Evolutionary conservation across 208 protist genomes (phyloP), one percentile per base, ranked within the genome.

Genomic region (Trichomonas vaginalis): DNA sequence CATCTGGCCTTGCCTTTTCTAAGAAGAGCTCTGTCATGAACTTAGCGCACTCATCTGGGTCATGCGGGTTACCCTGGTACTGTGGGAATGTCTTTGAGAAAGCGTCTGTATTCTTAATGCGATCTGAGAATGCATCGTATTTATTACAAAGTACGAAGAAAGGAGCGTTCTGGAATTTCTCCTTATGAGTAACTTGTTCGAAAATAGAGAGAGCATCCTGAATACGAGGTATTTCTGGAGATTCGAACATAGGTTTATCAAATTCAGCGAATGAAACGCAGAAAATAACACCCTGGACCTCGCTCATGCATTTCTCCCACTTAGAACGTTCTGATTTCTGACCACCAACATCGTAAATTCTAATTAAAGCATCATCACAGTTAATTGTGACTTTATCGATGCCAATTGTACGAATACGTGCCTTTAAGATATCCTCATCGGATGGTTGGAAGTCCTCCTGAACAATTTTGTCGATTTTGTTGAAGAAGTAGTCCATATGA

Each of bases 291-390:
- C 92, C 47, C 35, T 23, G 39, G 61, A 95, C 92, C 42, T 95
- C 47, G 35, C 82, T n/a, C 47, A 95, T 80, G 46, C 79, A 32
- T 35, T 95, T 61, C 3, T 42, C 40, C 97, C 95, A 98, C 96
- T 97, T 97, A 21, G 47, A 42, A 51, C 96, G 96, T 62, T 97
- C 96, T 40, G n/a, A 96, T 45, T 96, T 92, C 86, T 97, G 96
- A 61, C 96, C 96, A 95, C 96, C 96, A 40, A 97, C 96, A 80
- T 97, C 96, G 47, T 79, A 95, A n/a, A 95, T 95, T 23, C 92
- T 32, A 14, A 95, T 95, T 21, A 61, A 27, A 37, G 92, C 92
- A 2, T 40, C 92, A 17, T 95, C 17, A 21, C 79, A 12, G 23
- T 51, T 6, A 12, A 80, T 82, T 79, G 92, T 95, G 14, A 61